Base-by-base conservation (phyloP, 805 yeast species). In the Lachancea sp. region DNA sequence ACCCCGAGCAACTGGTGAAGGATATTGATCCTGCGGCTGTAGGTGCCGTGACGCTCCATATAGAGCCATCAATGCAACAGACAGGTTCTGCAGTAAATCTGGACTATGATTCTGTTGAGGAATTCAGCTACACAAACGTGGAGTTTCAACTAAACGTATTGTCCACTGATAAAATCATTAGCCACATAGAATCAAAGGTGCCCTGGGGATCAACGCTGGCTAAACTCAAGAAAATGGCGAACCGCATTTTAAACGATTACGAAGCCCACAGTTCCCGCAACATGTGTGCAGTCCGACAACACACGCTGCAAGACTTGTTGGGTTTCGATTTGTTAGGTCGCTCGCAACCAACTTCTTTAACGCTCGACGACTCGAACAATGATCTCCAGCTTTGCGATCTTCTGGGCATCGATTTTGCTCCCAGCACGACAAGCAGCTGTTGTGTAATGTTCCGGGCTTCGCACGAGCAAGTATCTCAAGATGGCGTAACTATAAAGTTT, bases 361-460 rank as follows among this genome's bases (percentile, higher is more conserved):
- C 42, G n/a, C 45, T 45, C 15, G 49, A 42, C n/a, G 44, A 46
- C 29, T 17, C 49, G 3, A 45, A 49, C 31, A 43, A 56, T 17
- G 55, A 52, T 16, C 19, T 45, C 24, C 45, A 61, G 2, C 31
- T 67, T 2, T 38, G 50, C 2, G 56, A 64, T 8, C 29, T 61
- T 1, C 31, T 67, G n/a, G 50, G 58, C 1, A 42, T 63, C n/a
- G 70, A 65, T 47, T 56, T 60, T 20, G 55, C 62, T 0, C 71
- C 71, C 2, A 43, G 49, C 4, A 55, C 55, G 8, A 46, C 45
- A 3, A 34, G 58, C 18, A 52, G 50, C 32, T 51, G 66, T 39
- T 56, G 60, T 11, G 50, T 60, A 1, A 50, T 56, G 50, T 54
- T 59, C 40, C 46, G 46, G 29, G 47, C 61, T 11, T 54, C 48